Evolutionary conservation across 305 asterid genomes (phyloP), one percentile per base, ranked within the genome.

Genomic region (Fraxinus platypoda): DNA sequence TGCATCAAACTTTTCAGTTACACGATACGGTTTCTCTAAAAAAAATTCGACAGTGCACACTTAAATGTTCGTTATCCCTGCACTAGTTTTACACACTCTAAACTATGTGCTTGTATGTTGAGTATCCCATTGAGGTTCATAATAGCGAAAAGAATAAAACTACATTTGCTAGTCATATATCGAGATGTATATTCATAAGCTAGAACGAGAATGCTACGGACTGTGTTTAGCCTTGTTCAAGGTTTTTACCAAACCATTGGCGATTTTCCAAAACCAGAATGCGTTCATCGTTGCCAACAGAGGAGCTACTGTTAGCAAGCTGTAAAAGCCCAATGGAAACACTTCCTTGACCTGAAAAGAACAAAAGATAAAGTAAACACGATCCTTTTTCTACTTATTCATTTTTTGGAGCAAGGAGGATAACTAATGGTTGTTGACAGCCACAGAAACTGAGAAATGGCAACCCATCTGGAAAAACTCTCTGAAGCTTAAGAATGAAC

Each of bases 201-300:
- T 4, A 30, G 75, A 30, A 68, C 28, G 4, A 66, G 66, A 66
- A 15, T 37, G 21, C 86, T 84, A 90, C 57, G 82, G 82, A 80
- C 81, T 83, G 88, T 93, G 90, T 84, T 89, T 83, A 52, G 93
- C 88, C 88, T 91, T 93, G 54, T 82, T 88, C 91, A 95, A 88
- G 57, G 95, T 93, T 84, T 89, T 94, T 9, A 93, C 80, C 93
- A 92, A 81, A 81, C 98, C 98, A 89, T 43, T 88, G 23, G 92
- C 83, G 0, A 95, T 94, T 87, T 92, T 95, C 93, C 94, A 91
- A 75, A 95, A 95, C 98, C 98, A 95, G 85, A 94, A 83, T 4
- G 85, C 2, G 35, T 95, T 95, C 97, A 95, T 86, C 85, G 83
- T 15, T 6, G 94, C 81, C 43, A 95, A 74, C 86, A 85, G 89